A percentile compares a stretch with the other conserved stretches of the same genome.
Conservation (phyloP, 2,329 filamentous ascomycete genomes). For the Colletotrichum limetticola region DNA sequence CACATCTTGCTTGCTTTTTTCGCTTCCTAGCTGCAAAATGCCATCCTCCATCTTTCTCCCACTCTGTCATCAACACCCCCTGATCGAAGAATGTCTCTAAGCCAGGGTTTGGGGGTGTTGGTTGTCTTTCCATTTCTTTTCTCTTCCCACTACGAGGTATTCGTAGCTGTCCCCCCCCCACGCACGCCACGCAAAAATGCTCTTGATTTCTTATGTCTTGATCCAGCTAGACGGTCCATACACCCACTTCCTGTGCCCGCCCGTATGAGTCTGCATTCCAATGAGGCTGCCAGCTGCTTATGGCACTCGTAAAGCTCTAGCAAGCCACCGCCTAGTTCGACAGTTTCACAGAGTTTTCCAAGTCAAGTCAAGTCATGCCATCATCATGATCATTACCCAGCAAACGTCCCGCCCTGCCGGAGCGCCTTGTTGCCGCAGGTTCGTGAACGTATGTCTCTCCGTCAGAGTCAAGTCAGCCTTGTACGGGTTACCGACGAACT, state of each 20-base stretch:
- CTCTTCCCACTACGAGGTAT: not conserved
- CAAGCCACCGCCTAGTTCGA: no score
- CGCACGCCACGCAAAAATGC: not conserved
- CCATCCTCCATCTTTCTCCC: not conserved
- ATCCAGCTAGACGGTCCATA: constrained; percentile 19
- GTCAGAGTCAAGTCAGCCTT: not conserved
- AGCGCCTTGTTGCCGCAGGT: not conserved
- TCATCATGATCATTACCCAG: not conserved
- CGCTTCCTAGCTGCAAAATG: not conserved
- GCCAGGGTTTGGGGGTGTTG: not conserved
- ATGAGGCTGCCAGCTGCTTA: not conserved
- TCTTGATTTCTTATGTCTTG: constrained; percentile 10
- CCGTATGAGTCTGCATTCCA: not conserved
- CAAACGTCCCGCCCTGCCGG: constrained; percentile 13
- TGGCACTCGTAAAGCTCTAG: not conserved
- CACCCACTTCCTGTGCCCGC: not conserved
- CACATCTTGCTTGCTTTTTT: not conserved
- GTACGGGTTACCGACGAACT: not conserved
- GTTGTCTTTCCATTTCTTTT: not conserved
- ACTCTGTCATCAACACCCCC: not conserved
- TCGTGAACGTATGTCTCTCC: constrained; percentile 4
- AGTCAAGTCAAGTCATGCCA: not conserved
- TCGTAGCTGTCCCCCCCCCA: not conserved
- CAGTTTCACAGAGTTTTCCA: not conserved
- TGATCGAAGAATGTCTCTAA: not conserved